Evolutionary conservation across 2,329 filamentous ascomycete genomes (phyloP).

Genomic region (Nemania diffusa): DNA sequence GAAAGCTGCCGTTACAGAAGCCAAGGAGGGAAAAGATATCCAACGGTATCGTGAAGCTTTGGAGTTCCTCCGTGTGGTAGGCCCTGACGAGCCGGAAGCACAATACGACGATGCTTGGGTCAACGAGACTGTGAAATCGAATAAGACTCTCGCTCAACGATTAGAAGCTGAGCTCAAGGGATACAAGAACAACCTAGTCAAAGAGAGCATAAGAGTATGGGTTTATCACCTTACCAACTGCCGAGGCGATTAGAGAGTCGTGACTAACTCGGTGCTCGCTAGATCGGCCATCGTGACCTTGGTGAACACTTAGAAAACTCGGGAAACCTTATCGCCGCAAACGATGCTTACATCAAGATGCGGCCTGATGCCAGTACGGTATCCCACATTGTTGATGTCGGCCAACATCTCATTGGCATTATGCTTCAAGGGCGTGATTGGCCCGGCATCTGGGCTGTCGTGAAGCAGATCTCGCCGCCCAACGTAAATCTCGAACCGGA

Average conservation of each 20-base stretch:
- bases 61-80: slow-evolving; percentile 70
- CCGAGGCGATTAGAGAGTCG: not conserved
- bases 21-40: slow-evolving; percentile 80
- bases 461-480: slow-evolving; percentile 70
- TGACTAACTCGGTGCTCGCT: slow-evolving; percentile 19
- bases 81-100: slow-evolving; percentile 75
- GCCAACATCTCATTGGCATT: slow-evolving; percentile 80
- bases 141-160: slow-evolving; percentile 76
- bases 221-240: not conserved
- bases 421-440: slow-evolving; percentile 82
- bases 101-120: slow-evolving; percentile 78
- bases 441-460: slow-evolving; percentile 69
- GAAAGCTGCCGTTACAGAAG: slow-evolving; percentile 78
- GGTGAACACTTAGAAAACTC: slow-evolving; percentile 83
- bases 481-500: slow-evolving; percentile 59
- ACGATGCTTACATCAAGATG: slow-evolving; percentile 86
- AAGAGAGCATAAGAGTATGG: slow-evolving; percentile 90
- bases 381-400: slow-evolving; percentile 85
- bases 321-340: slow-evolving; percentile 77
- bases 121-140: slow-evolving; percentile 71
- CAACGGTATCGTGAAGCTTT: slow-evolving; percentile 75
- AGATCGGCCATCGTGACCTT: slow-evolving; percentile 96
- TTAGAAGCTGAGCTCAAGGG: slow-evolving; percentile 86
- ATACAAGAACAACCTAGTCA: slow-evolving; percentile 97
- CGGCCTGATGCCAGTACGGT: slow-evolving; percentile 86